Percentiles rank a stretch among this genome's conserved stretches.
These are phyloP conservation scores for Leishmania aethiopica DNA, from an alignment of 208 protist genomes.

Conservation along the genomic window DNA sequence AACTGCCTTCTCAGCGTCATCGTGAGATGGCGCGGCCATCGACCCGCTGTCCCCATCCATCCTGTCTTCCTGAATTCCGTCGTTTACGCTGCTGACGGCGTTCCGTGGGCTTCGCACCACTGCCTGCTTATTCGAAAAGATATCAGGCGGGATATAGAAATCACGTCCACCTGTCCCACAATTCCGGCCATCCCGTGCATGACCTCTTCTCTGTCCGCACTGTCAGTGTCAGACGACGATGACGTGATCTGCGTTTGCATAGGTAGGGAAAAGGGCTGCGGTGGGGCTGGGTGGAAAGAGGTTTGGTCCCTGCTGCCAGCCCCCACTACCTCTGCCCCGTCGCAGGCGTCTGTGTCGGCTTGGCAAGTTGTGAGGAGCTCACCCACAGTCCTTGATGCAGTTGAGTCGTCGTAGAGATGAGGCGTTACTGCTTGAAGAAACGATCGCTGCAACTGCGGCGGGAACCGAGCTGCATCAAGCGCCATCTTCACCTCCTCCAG, in stretches of 20 bases:
- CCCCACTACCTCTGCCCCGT: background rate
- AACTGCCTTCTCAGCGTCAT: background rate
- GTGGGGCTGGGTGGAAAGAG: background rate
- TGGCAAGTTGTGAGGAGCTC: background rate
- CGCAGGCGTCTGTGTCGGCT: background rate
- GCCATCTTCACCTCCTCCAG: slow-evolving; percentile 21
- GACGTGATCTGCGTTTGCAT: background rate
- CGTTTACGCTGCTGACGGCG: background rate
- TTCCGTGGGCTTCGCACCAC: background rate
- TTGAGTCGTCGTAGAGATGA: background rate
- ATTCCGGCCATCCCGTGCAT: background rate
- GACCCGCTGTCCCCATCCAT: background rate
- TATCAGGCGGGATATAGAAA: background rate
- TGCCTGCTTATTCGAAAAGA: background rate
- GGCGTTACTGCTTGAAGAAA: background rate
- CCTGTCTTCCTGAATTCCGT: background rate
- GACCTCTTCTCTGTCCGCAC: background rate
- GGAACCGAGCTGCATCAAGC: background rate
- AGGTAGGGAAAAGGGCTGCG: background rate
- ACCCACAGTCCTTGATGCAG: background rate
- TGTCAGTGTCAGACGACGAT: background rate
- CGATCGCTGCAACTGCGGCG: background rate
- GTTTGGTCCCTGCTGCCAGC: background rate
- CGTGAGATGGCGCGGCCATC: background rate
- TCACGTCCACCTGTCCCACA: background rate